phyloP scores from a whole-genome alignment of 2,329 filamentous ascomycete species.

The Arthrinium phaeospermum region DNA sequence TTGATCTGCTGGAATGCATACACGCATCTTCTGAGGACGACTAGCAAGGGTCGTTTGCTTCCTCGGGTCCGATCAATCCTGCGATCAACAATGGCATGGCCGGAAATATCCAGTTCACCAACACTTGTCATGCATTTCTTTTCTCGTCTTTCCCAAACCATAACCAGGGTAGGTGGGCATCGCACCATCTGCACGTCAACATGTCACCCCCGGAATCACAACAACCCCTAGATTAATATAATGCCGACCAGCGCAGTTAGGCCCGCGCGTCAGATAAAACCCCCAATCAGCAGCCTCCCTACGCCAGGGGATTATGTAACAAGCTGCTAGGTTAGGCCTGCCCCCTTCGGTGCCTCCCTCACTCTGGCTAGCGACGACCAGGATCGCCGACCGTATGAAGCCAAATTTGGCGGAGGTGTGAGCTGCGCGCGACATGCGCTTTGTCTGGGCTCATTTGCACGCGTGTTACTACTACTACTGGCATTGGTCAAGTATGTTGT shows the following conservation, averaged over 20 bases:
- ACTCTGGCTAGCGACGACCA: not conserved
- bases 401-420: not conserved
- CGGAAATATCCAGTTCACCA: not conserved
- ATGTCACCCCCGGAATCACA: not conserved
- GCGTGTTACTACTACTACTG: not conserved
- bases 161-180: not conserved
- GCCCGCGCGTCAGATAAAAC: not conserved
- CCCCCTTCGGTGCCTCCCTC: not conserved
- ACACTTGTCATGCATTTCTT: not conserved
- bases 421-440: not conserved
- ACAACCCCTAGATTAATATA: not conserved
- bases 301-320: not conserved
- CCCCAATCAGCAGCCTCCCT: not conserved
- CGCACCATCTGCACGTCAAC: not conserved
- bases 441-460: not conserved
- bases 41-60: not conserved
- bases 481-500: not conserved
- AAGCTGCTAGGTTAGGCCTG: not conserved
- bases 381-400: not conserved
- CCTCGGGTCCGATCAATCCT: constrained; percentile 9
- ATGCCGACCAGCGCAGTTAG: not conserved
- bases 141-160: not conserved
- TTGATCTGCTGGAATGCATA: not conserved
- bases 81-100: not conserved
- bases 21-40: not conserved